Evolutionary conservation across 768 basidiomycete species (phyloP).

Genomic region (Panaeolus papilionaceus): DNA sequence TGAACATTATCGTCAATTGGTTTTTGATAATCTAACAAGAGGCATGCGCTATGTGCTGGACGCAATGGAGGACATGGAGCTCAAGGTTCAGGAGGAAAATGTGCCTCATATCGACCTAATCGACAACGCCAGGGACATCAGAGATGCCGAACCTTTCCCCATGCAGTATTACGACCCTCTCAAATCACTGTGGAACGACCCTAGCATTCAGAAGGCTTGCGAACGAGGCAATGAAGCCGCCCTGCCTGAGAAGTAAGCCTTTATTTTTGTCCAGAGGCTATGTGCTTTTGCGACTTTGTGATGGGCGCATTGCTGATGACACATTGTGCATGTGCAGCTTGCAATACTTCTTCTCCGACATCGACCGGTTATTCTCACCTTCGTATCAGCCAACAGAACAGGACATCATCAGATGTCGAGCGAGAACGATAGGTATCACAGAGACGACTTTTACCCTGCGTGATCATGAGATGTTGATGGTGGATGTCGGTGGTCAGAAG

Average conservation of each 20-base stretch:
- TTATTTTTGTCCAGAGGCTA: conserved; percentile 16
- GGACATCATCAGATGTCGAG: conserved; percentile 87
- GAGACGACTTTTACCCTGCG: conserved; percentile 84
- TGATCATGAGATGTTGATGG: conserved; percentile 89
- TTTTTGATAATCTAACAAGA: conserved; percentile 90
- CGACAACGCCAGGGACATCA: conserved; percentile 71
- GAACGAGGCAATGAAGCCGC: conserved; percentile 89
- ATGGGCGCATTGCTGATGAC: conserved; percentile 1
- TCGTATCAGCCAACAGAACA: conserved; percentile 79
- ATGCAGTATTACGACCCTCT: conserved; percentile 68
- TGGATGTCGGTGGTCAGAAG: conserved; percentile 95
- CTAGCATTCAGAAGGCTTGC: conserved; percentile 77
- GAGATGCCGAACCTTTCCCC: conserved; percentile 85
- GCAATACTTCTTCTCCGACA: conserved; percentile 75
- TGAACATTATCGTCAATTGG: conserved; percentile 89
- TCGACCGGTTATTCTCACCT: conserved; percentile 82
- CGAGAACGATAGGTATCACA: conserved; percentile 90
- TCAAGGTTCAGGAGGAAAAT: conserved; percentile 72
- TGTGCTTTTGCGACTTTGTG: conserved; percentile 6
- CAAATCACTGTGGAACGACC: conserved; percentile 77
- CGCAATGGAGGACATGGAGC: conserved; percentile 88
- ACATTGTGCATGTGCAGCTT: conserved; percentile 47
- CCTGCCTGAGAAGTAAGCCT: conserved; percentile 83
- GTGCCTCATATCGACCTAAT: conserved; percentile 63
- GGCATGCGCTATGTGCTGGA: conserved; percentile 86